Evolutionary conservation across 2,329 filamentous ascomycete genomes (phyloP).

Genomic region (Stachybotrys chartarum): DNA sequence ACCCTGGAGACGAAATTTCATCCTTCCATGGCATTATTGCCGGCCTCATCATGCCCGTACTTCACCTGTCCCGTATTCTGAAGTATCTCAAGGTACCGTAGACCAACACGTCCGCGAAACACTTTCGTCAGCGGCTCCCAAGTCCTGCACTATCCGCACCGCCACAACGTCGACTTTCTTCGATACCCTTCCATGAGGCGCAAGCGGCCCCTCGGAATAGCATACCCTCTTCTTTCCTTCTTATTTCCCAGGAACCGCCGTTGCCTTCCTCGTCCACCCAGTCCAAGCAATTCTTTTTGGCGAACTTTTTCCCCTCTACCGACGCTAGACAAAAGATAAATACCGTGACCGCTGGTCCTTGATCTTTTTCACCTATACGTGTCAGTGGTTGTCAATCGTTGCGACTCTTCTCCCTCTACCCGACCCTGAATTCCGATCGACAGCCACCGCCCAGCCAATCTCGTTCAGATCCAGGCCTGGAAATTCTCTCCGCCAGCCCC

Average conservation of each 20-base stretch:
- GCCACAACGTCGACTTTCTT: slow-evolving; percentile 34
- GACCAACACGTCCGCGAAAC: too few relatives aligned
- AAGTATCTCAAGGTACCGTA: too few relatives aligned
- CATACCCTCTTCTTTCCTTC: slow-evolving; percentile 1
- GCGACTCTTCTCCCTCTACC: background rate
- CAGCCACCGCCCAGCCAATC: background rate
- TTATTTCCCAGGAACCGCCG: slow-evolving; percentile 14
- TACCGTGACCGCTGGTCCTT: background rate
- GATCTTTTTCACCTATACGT: too few relatives aligned
- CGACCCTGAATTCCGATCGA: background rate
- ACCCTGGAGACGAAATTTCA: too few relatives aligned
- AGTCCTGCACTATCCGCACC: slow-evolving; percentile 25
- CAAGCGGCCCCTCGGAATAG: slow-evolving; percentile 13
- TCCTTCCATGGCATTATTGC: too few relatives aligned
- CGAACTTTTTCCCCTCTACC: background rate
- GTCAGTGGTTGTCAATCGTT: background rate
- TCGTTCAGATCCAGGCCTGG: background rate
- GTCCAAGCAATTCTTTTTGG: background rate
- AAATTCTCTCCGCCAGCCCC: slow-evolving; percentile 2
- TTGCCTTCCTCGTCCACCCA: background rate
- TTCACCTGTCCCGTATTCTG: too few relatives aligned
- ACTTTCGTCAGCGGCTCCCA: background rate
- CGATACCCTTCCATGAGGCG: slow-evolving; percentile 36
- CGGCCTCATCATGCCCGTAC: too few relatives aligned
- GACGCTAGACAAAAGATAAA: background rate